These are phyloP conservation scores for Penicillium turbatum DNA, from an alignment of 495 filamentous ascomycete species.

Conservation along the genomic window DNA sequence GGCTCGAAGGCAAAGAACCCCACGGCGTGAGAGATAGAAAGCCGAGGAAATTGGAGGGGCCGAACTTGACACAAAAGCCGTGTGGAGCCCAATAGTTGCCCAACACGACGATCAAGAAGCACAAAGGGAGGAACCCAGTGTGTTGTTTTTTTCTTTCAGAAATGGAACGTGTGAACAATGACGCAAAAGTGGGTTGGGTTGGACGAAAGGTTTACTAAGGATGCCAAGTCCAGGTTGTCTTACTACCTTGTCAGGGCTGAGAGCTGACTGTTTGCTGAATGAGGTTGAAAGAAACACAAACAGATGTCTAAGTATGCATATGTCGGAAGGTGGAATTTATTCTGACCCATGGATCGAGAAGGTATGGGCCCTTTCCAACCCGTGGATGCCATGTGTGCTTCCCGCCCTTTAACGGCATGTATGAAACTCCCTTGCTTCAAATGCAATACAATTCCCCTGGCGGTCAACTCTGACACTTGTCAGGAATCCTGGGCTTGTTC, in stretches of 20 bases:
- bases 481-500: neutral
- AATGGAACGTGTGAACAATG: slow-evolving; percentile 11
- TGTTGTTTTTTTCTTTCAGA: neutral
- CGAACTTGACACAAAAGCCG: slow-evolving; percentile 10
- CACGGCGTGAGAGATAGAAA: neutral
- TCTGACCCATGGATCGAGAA: slow-evolving; percentile 10
- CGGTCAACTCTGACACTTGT: neutral
- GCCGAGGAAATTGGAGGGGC: slow-evolving; percentile 10
- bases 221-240: neutral
- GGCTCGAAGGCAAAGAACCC: neutral
- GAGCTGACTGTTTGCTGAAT: too few species aligned
- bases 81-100: slow-evolving; percentile 14
- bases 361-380: slow-evolving; percentile 5
- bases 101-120: slow-evolving; percentile 3
- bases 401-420: neutral
- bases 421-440: slow-evolving; percentile 6
- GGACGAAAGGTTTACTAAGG: slow-evolving; percentile 1
- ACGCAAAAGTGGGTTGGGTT: slow-evolving; percentile 19
- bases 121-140: slow-evolving; percentile 1
- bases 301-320: neutral
- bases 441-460: neutral
- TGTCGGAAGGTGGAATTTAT: neutral
- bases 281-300: neutral
- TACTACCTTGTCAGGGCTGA: neutral
- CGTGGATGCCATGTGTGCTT: slow-evolving; percentile 5